Evolutionary conservation across 177 flowering plant species (phyloP).

Genomic region (Vitis hybrid): DNA sequence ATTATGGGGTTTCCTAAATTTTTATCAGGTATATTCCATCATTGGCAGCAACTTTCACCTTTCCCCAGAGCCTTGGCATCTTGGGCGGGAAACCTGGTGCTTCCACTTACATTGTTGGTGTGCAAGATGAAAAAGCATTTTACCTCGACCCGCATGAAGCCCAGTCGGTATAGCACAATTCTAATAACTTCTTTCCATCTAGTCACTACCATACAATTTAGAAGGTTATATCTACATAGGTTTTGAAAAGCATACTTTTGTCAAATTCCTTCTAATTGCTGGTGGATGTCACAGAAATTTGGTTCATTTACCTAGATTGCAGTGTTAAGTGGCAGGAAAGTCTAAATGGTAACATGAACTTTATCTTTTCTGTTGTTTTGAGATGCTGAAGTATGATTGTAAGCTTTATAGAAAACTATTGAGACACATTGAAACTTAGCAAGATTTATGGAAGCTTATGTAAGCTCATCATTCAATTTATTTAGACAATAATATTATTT

Average conservation of each 20-base stretch:
- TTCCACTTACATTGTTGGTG: constrained; percentile 90
- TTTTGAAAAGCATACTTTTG: neutral
- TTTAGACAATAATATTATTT: no score
- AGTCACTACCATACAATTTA: neutral
- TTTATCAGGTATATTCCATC: constrained; percentile 77
- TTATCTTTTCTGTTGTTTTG: no score
- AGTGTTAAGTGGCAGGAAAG: no score
- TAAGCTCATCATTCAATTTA: no score
- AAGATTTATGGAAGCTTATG: no score
- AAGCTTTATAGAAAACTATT: no score
- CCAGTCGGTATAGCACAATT: constrained; percentile 54
- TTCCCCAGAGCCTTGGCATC: constrained; percentile 95
- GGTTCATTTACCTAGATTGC: no score
- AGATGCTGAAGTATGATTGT: no score
- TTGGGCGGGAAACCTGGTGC: constrained; percentile 97
- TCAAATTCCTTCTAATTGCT: neutral
- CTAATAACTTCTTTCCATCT: neutral
- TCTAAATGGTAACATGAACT: no score
- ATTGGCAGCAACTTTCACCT: constrained; percentile 68
- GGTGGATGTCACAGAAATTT: neutral
- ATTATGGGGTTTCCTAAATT: constrained; percentile 4
- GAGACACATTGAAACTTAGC: no score
- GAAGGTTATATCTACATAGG: neutral
- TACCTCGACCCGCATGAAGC: constrained; percentile 96
- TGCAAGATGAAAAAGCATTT: constrained; percentile 85